Percentiles rank a stretch among this genome's conserved stretches.
phyloP scores from a whole-genome alignment of 108 stramenopile species.

The Skeletonema menzelii region DNA sequence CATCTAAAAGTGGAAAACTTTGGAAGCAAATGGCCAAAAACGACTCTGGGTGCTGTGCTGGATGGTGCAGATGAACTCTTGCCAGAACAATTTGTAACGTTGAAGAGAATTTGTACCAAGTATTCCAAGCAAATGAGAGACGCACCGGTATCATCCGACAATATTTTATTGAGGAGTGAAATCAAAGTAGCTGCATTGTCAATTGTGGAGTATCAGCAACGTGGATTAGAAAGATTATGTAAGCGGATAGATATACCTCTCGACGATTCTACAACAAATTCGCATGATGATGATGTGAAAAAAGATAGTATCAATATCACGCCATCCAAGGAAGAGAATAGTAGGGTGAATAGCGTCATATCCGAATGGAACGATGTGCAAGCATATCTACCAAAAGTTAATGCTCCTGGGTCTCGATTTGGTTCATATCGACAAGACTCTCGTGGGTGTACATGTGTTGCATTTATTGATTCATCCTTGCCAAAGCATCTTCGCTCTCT shows the following conservation, averaged over 20 bases:
- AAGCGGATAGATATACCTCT: background rate
- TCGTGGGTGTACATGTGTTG: slow-evolving; percentile 5
- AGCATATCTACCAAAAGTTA: slow-evolving; percentile 11
- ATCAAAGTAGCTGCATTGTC: background rate
- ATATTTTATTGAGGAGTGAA: background rate
- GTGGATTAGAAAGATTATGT: background rate
- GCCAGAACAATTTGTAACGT: background rate
- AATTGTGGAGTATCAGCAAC: background rate
- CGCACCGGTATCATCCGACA: background rate
- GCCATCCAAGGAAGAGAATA: slow-evolving; percentile 2
- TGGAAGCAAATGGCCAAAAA: slow-evolving; percentile 4
- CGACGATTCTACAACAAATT: background rate
- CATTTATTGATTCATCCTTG: background rate
- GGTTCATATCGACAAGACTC: slow-evolving; percentile 3
- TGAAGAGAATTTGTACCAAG: background rate
- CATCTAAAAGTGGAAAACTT: slow-evolving; percentile 5
- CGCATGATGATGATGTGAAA: background rate
- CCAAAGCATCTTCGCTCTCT: background rate
- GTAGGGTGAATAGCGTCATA: background rate
- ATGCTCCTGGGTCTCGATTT: slow-evolving; percentile 1
- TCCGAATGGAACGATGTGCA: slow-evolving; percentile 8
- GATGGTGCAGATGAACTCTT: background rate
- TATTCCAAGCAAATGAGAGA: slow-evolving; percentile 1
- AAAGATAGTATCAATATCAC: background rate
- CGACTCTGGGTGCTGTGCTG: background rate